Evolutionary conservation across 1,284 basidiomycete species (phyloP), one percentile per base, ranked within the genome.

Genomic region (Apiotrichum gracile): DNA sequence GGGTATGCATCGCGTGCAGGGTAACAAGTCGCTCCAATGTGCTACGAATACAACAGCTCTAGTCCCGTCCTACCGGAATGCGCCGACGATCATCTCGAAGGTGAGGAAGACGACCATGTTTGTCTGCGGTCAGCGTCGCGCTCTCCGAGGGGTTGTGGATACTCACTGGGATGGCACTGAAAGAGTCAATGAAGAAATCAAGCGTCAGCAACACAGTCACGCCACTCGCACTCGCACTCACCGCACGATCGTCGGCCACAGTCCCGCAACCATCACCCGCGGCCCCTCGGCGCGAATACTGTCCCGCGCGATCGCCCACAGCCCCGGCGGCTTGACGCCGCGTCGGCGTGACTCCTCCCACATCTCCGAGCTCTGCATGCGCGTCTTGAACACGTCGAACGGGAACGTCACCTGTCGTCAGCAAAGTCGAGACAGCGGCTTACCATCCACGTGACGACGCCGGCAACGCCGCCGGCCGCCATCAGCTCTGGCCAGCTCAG

Each of bases 301-400:
- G 53, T 85, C 63, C 0, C 77, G 33, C 13, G 63, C 68, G 12
- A 67, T 62, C 8, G 49, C 44, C 52, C 54, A 60, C 43, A 72
- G 25, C 1, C 52, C 44, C 1, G 53, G 52, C 5, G 41, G 45
- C 38, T 49, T 52, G 12, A 19, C 19, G 31, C 43, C 43, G 27
- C 27, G 27, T 21, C 26, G 13, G 49, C 22, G 63, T 27, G 27
- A 27, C 84, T 84, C 40, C 54, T 82, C 76, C 63, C 9, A 80
- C 82, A 31, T 78, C 80, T 17, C 79, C 74, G 68, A 83, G 19
- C 62, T 81, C 70, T 93, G 89, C 64, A 91, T 82, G 2, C 88
- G 82, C 7, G 90, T 91, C 76, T 92, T 92, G 60, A 91, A 79
- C 6, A 91, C 86, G 65, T 92, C 89, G 51, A 91, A 78, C 1